These are phyloP conservation scores for Blastobotrys terrestris DNA, from an alignment of 805 yeast species.

Conservation along the genomic window DNA sequence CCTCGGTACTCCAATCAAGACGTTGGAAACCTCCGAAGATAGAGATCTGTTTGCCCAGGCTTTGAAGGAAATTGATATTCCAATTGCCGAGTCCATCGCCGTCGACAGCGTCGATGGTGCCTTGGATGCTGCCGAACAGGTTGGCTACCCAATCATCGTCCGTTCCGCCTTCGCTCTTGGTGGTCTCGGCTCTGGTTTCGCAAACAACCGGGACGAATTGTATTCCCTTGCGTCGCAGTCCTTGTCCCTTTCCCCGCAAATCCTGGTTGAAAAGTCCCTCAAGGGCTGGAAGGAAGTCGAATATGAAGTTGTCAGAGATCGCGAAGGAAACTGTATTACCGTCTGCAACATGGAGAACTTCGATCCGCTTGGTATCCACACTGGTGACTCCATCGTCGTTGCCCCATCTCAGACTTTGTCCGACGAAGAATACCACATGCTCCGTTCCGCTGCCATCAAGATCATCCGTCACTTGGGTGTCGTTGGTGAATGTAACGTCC, in stretches of 20 bases:
- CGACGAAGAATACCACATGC: slow-evolving; percentile 97
- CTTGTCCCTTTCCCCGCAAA: slow-evolving; percentile 86
- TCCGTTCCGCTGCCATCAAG: slow-evolving; percentile 94
- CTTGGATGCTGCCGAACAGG: slow-evolving; percentile 73
- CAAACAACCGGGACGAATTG: slow-evolving; percentile 74
- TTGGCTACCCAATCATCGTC: slow-evolving; percentile 94
- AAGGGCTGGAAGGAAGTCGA: slow-evolving; percentile 99
- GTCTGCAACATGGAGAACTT: slow-evolving; percentile 99
- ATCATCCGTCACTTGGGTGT: slow-evolving; percentile 97
- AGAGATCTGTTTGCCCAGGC: slow-evolving; percentile 96
- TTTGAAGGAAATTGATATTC: slow-evolving; percentile 87
- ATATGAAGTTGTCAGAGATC: slow-evolving; percentile 96
- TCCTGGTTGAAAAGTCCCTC: slow-evolving; percentile 90
- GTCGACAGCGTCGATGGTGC: slow-evolving; percentile 93
- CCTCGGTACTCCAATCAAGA: slow-evolving; percentile 93
- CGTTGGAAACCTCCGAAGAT: slow-evolving; percentile 95
- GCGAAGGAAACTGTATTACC: slow-evolving; percentile 94
- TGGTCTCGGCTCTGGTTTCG: slow-evolving; percentile 97
- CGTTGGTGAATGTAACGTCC: slow-evolving; percentile 98
- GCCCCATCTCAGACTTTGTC: slow-evolving; percentile 98
- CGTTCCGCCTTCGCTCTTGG: slow-evolving; percentile 97
- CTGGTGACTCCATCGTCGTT: slow-evolving; percentile 98
- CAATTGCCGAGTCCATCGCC: slow-evolving; percentile 95
- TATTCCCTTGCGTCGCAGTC: slow-evolving; percentile 86
- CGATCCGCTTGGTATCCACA: slow-evolving; percentile 96